Evolutionary conservation across 2,329 filamentous ascomycete genomes (phyloP).

Genomic region (Hypoxylon sp.): DNA sequence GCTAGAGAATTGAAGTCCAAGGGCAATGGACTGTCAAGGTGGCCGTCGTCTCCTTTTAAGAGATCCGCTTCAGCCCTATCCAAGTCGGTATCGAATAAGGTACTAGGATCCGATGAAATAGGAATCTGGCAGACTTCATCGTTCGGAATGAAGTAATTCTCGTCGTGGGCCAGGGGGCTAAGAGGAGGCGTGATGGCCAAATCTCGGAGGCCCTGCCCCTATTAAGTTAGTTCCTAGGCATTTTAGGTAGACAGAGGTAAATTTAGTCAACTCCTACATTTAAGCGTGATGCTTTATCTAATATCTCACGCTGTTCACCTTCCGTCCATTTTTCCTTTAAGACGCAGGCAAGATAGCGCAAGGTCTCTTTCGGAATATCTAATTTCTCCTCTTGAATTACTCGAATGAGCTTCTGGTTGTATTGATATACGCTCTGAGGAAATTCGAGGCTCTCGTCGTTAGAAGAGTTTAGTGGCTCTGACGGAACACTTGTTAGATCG

Average conservation of each 20-base stretch:
- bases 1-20: not conserved
- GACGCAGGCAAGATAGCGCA: conserved; percentile 41
- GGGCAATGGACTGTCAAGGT: conserved; percentile 14
- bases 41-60: conserved; percentile 31
- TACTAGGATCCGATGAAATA: conserved; percentile 48
- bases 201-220: conserved; percentile 45
- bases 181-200: conserved; percentile 51
- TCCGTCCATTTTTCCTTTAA: conserved; percentile 42
- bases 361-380: conserved; percentile 43
- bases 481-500: conserved; percentile 45
- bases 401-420: conserved; percentile 28
- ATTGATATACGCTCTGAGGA: conserved; percentile 37
- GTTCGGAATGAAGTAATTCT: conserved; percentile 48
- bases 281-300: conserved; percentile 25
- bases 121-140: conserved; percentile 48
- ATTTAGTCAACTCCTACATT: conserved; percentile 30
- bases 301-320: conserved; percentile 28
- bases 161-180: conserved; percentile 36
- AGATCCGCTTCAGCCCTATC: conserved; percentile 44
- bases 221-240: not conserved
- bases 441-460: conserved; percentile 51
- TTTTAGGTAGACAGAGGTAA: not conserved
- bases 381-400: conserved; percentile 45
- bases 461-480: conserved; percentile 46
- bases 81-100: conserved; percentile 51